Percentiles rank a stretch among this genome's conserved stretches.
Evolutionary conservation across 805 yeast species (phyloP).

Genomic region (Ascoidea rubescens): DNA sequence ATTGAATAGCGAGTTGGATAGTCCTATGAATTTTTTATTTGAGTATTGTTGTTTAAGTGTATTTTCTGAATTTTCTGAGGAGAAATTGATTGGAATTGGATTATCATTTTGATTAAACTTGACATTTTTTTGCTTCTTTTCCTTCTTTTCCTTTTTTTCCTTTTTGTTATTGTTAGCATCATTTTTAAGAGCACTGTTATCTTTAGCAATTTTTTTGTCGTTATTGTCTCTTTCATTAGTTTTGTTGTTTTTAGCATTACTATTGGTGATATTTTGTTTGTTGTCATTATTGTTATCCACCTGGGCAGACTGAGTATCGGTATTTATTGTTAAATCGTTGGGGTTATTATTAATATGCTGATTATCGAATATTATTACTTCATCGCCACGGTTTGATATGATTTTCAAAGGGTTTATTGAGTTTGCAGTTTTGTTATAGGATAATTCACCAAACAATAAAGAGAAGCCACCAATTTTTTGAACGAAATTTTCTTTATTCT

Average conservation of each 20-base stretch:
- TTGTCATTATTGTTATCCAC: too few species aligned
- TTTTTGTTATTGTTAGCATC: background rate
- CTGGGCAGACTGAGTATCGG: background rate
- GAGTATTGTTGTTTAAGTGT: conserved; percentile 7
- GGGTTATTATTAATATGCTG: background rate
- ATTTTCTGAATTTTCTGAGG: conserved; percentile 5
- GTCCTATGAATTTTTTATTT: conserved; percentile 30
- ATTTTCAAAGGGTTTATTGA: conserved; percentile 25
- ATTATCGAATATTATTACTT: background rate
- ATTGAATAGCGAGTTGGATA: conserved; percentile 54
- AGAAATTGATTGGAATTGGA: background rate
- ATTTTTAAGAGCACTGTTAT: too few species aligned
- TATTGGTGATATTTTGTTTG: background rate
- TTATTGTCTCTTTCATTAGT: background rate
- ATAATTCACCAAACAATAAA: conserved; percentile 38
- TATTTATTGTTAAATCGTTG: background rate
- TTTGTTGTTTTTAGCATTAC: background rate
- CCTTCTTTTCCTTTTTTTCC: conserved; percentile 1
- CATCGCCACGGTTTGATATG: conserved; percentile 33
- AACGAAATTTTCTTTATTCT: conserved; percentile 15
- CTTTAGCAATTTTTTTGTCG: background rate
- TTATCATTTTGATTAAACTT: conserved; percentile 4
- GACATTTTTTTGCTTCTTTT: too few species aligned
- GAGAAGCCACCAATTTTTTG: conserved; percentile 47
- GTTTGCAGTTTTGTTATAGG: conserved; percentile 10